A percentile compares a stretch with the other conserved stretches of the same genome.
Conservation (phyloP, 441 rosid species). For the Populus hybrid region DNA sequence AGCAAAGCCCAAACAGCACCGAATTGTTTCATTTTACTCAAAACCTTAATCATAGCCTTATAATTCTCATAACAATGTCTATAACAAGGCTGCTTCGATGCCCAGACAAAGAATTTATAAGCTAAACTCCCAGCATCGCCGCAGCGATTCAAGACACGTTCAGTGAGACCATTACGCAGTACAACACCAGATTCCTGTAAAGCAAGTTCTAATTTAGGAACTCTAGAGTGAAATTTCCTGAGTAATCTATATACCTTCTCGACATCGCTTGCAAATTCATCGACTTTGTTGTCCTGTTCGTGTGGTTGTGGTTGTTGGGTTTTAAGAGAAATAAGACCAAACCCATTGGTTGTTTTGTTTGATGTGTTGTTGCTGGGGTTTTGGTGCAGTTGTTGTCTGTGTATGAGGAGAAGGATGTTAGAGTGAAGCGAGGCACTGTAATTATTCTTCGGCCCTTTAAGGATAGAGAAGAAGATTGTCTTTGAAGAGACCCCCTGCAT, state of each 20-base stretch:
- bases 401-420: not conserved
- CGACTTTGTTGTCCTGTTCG: conserved; percentile 16
- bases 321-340: conserved; percentile 40
- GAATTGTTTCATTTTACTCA: conserved; percentile 89
- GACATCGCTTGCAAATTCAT: conserved; percentile 66
- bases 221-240: conserved; percentile 65
- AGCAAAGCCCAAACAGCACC: conserved; percentile 85
- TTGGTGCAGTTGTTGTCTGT: conserved; percentile 8
- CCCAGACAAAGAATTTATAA: conserved; percentile 70
- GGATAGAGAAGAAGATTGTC: not conserved
- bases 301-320: conserved; percentile 16
- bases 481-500: conserved; percentile 16
- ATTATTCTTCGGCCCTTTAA: not conserved
- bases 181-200: conserved; percentile 63
- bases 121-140: conserved; percentile 86
- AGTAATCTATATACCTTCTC: conserved; percentile 71
- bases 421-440: not conserved
- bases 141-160: conserved; percentile 71
- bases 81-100: conserved; percentile 71
- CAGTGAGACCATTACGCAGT: conserved; percentile 55
- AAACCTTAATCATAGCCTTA: conserved; percentile 65
- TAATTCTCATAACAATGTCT: conserved; percentile 66
- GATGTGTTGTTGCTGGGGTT: conserved; percentile 11
- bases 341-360: conserved; percentile 20
- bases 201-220: conserved; percentile 71